Conservation (phyloP, 164 flowering plant genomes). For the Platanus orientalis region DNA sequence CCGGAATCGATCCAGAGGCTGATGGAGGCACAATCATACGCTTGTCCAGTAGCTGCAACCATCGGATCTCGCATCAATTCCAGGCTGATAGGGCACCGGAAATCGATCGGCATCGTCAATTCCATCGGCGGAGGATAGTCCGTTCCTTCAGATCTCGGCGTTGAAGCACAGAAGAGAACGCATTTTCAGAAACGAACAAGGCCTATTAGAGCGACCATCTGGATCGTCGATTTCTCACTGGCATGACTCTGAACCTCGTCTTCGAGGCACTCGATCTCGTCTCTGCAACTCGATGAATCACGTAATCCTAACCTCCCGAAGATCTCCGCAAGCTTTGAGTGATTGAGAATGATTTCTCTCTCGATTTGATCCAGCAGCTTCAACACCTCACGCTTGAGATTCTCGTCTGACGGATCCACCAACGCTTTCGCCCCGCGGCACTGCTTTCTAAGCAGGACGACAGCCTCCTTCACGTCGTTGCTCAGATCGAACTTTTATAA, state of each 20-base stretch:
- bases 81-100: constrained; percentile 74
- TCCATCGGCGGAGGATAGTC: too few species aligned
- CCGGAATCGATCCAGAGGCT: constrained; percentile 74
- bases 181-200: constrained; percentile 71
- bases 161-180: constrained; percentile 64
- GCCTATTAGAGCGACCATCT: constrained; percentile 51
- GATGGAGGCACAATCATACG: constrained; percentile 75
- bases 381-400: constrained; percentile 36
- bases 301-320: constrained; percentile 38
- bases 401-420: constrained; percentile 34
- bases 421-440: constrained; percentile 23
- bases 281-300: constrained; percentile 47
- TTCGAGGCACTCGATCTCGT: constrained; percentile 67
- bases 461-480: constrained; percentile 57
- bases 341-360: constrained; percentile 54
- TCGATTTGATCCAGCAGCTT: constrained; percentile 49
- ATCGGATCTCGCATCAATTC: constrained; percentile 91
- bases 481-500: constrained; percentile 30
- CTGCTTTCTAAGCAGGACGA: constrained; percentile 51
- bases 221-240: constrained; percentile 37
- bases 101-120: constrained; percentile 54
- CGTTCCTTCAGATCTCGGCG: constrained; percentile 9
- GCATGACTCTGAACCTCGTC: constrained; percentile 61
- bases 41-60: constrained; percentile 82
- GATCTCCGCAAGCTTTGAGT: constrained; percentile 23